phyloP scores from a whole-genome alignment of 2,329 filamentous ascomycete genomes.

The Corniculantispora saksenae region DNA sequence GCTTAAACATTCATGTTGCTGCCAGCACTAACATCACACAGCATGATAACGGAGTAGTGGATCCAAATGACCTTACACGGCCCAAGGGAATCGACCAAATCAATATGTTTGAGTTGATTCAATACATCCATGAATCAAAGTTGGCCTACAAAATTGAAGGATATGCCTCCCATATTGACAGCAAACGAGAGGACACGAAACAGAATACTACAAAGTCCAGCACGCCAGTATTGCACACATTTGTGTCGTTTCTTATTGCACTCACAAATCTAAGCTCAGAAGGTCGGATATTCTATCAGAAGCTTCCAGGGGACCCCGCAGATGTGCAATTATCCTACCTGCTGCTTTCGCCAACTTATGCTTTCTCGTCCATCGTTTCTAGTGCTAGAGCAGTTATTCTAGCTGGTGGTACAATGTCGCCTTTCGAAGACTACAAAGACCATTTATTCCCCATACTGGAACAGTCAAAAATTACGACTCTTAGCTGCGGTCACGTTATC shows the following conservation, averaged over 20 bases:
- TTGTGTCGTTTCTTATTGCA: slow-evolving; percentile 69
- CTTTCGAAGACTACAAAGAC: slow-evolving; percentile 84
- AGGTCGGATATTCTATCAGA: slow-evolving; percentile 66
- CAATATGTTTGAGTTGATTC: slow-evolving; percentile 84
- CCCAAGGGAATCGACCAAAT: slow-evolving; percentile 92
- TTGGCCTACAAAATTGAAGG: slow-evolving; percentile 92
- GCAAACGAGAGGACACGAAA: slow-evolving; percentile 40
- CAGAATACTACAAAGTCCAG: slow-evolving; percentile 28
- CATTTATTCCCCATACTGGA: slow-evolving; percentile 81
- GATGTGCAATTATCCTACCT: slow-evolving; percentile 76
- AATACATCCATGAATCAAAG: slow-evolving; percentile 89
- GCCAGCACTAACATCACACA: slow-evolving; percentile 20
- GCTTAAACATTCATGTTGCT: background rate
- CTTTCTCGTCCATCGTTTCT: slow-evolving; percentile 85
- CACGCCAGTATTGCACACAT: slow-evolving; percentile 55
- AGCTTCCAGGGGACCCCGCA: slow-evolving; percentile 33
- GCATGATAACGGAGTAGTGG: slow-evolving; percentile 65
- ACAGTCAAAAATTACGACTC: slow-evolving; percentile 65
- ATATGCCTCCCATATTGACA: slow-evolving; percentile 68
- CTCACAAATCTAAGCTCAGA: slow-evolving; percentile 82
- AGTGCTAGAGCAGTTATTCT: slow-evolving; percentile 85
- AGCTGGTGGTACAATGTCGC: slow-evolving; percentile 96
- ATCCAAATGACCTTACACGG: slow-evolving; percentile 70
- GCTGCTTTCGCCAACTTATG: slow-evolving; percentile 85
- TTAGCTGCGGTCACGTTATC: slow-evolving; percentile 95